phyloP scores from a whole-genome alignment of 768 basidiomycete species.

The Boletus pseudo-olivaceus region DNA sequence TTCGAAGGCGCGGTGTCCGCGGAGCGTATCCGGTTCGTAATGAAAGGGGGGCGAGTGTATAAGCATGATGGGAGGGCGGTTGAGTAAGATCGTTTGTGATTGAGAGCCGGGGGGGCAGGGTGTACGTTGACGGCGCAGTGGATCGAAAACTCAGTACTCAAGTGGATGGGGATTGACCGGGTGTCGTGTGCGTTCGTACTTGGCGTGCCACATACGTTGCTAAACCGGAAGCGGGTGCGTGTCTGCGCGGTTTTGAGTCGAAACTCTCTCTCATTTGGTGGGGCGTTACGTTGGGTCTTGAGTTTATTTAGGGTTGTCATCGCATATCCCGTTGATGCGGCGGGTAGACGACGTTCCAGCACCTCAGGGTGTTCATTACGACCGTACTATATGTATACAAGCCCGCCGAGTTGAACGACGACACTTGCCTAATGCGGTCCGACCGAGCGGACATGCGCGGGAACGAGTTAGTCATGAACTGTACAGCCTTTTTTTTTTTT shows the following conservation, averaged over 20 bases:
- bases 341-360: background rate
- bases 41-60: constrained; percentile 53
- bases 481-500: constrained; percentile 9
- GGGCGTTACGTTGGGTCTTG: background rate
- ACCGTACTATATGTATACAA: too few species aligned
- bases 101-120: background rate
- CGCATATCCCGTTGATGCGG: background rate
- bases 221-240: background rate
- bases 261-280: background rate
- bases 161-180: background rate
- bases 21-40: constrained; percentile 48
- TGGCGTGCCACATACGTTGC: background rate
- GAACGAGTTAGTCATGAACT: constrained; percentile 24
- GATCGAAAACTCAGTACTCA: too few species aligned
- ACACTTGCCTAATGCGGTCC: constrained; percentile 20
- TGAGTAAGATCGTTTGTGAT: background rate
- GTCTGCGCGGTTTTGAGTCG: background rate
- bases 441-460: constrained; percentile 9
- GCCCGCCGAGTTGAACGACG: constrained; percentile 15
- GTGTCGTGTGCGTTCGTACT: background rate
- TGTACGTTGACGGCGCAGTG: background rate
- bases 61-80: constrained; percentile 35
- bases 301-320: too few species aligned
- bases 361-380: background rate
- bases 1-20: constrained; percentile 46